Conservation (phyloP, 2,329 filamentous ascomycete species). For the Arachnomyces sp. region DNA sequence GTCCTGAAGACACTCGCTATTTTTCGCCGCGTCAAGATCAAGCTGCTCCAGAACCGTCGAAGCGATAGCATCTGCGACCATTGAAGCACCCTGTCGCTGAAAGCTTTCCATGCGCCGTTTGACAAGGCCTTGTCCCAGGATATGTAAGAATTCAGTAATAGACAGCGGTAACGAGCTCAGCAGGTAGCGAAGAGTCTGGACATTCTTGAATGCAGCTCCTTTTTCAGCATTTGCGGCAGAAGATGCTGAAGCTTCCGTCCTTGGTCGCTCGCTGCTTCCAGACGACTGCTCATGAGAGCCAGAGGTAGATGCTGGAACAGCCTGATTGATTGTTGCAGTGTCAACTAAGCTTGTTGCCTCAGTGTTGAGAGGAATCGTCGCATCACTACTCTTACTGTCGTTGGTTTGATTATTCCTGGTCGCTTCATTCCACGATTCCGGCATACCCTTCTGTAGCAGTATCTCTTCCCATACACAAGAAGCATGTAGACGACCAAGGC, state of each 20-base stretch:
- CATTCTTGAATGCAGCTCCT: slow-evolving; percentile 59
- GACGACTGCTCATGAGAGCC: slow-evolving; percentile 11
- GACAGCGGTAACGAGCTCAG: slow-evolving; percentile 70
- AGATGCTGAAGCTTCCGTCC: slow-evolving; percentile 10
- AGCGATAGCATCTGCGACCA: slow-evolving; percentile 62
- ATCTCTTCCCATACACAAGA: slow-evolving; percentile 81
- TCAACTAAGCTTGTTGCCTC: slow-evolving; percentile 16
- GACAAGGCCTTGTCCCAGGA: slow-evolving; percentile 71
- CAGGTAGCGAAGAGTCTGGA: slow-evolving; percentile 64
- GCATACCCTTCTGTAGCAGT: slow-evolving; percentile 62
- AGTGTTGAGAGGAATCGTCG: slow-evolving; percentile 21
- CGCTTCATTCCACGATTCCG: slow-evolving; percentile 48
- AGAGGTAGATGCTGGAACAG: too few species aligned
- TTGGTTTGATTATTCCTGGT: slow-evolving; percentile 27
- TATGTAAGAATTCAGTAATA: slow-evolving; percentile 79
- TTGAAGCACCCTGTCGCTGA: slow-evolving; percentile 51
- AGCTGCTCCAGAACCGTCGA: slow-evolving; percentile 62
- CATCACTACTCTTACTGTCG: slow-evolving; percentile 30
- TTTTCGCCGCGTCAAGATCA: slow-evolving; percentile 40
- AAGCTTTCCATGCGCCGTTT: slow-evolving; percentile 63
- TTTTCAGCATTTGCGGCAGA: slow-evolving; percentile 16
- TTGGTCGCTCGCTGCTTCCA: background rate
- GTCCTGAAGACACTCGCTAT: slow-evolving; percentile 49
- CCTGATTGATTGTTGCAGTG: slow-evolving; percentile 11
- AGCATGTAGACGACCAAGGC: slow-evolving; percentile 68